phyloP scores from a whole-genome alignment of 2,329 filamentous ascomycete species.

The Aspergillus terreus region DNA sequence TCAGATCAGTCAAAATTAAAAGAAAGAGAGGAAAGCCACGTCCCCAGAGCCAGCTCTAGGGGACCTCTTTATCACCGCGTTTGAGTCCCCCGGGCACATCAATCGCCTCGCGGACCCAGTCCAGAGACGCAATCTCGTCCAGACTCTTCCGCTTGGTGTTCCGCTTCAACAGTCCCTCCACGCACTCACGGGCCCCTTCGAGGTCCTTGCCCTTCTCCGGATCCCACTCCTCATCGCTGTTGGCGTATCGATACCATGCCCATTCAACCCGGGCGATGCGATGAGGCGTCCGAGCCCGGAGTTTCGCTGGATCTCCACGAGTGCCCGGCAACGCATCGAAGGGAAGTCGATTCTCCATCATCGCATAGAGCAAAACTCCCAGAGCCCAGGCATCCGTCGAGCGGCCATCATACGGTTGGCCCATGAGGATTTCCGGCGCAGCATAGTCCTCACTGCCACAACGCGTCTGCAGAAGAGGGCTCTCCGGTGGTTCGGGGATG shows the following conservation, averaged over 20 bases:
- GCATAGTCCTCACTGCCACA: slow-evolving; percentile 98
- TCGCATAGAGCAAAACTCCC: slow-evolving; percentile 86
- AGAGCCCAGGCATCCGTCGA: slow-evolving; percentile 93
- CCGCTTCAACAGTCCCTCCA: slow-evolving; percentile 79
- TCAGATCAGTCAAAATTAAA: background rate
- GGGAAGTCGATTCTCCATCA: slow-evolving; percentile 87
- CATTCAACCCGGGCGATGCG: slow-evolving; percentile 95
- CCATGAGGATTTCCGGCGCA: slow-evolving; percentile 92
- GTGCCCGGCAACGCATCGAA: slow-evolving; percentile 87
- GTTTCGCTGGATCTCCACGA: slow-evolving; percentile 65
- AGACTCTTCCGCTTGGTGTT: slow-evolving; percentile 74
- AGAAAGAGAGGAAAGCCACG: slow-evolving; percentile 4
- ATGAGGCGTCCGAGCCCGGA: slow-evolving; percentile 80
- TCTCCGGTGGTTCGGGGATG: slow-evolving; percentile 67
- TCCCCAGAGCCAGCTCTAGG: slow-evolving; percentile 31
- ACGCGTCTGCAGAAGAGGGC: slow-evolving; percentile 84
- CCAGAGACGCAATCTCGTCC: slow-evolving; percentile 65
- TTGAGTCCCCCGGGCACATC: slow-evolving; percentile 58
- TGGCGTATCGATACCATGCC: slow-evolving; percentile 85
- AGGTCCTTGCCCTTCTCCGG: slow-evolving; percentile 61
- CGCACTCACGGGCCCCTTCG: slow-evolving; percentile 72
- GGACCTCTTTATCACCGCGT: slow-evolving; percentile 51
- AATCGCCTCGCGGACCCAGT: slow-evolving; percentile 76
- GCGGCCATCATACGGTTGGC: slow-evolving; percentile 88
- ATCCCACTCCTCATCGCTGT: slow-evolving; percentile 85